Conservation (phyloP, 139 green algal genomes). For the Chlamydomonas sphaeroides region DNA sequence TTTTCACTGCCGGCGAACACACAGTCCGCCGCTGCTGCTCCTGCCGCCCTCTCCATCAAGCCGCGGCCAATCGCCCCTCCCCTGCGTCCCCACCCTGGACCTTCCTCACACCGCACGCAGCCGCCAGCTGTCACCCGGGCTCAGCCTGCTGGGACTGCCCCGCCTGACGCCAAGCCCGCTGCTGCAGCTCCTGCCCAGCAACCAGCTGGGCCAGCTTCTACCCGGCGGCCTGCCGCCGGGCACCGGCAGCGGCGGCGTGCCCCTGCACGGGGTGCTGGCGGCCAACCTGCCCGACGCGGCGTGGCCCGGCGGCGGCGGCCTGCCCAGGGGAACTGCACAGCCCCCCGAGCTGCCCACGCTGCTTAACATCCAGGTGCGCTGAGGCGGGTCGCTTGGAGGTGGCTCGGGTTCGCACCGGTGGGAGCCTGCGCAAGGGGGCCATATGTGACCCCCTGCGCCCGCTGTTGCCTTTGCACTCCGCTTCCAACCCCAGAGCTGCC, state of each 20-base stretch:
- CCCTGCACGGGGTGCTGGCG: too few relatives aligned
- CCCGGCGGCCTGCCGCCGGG: not conserved
- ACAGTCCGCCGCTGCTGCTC: too few relatives aligned
- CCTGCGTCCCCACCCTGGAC: too few relatives aligned
- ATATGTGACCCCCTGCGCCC: not conserved
- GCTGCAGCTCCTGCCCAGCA: not conserved
- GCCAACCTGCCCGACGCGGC: too few relatives aligned
- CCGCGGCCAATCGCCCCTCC: too few relatives aligned
- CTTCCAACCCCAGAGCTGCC: not conserved
- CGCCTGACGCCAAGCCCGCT: not conserved
- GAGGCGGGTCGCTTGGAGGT: not conserved
- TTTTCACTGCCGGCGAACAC: too few relatives aligned
- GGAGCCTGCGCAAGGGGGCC: not conserved
- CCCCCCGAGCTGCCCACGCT: not conserved
- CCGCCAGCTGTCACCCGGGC: too few relatives aligned
- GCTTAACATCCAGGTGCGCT: slow-evolving; percentile 16
- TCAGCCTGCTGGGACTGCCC: slow-evolving; percentile 6
- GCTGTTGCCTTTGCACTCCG: not conserved
- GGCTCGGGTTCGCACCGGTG: not conserved
- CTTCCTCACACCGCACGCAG: too few relatives aligned
- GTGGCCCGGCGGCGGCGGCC: too few relatives aligned
- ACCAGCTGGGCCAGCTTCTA: too few relatives aligned
- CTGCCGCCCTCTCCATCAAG: too few relatives aligned
- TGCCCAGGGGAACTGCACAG: too few relatives aligned
- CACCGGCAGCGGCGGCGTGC: not conserved